Base-by-base conservation (phyloP, 2,329 filamentous ascomycete species). In the Blastomyces gilchristii region DNA sequence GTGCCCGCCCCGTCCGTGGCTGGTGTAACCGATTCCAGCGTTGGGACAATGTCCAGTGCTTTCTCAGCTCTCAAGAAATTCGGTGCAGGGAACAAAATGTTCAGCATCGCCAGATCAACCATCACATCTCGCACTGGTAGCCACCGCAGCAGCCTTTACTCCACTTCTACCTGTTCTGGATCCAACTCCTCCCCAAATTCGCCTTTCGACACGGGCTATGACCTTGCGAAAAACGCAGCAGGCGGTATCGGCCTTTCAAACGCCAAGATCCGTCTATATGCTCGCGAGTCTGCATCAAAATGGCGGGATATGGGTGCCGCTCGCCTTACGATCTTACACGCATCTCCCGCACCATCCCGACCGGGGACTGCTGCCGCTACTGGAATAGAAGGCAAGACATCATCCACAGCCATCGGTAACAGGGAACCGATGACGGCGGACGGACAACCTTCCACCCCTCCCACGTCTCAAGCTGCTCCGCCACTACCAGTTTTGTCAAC, bases 221-320 rank as follows among this genome's bases (percentile, higher is more conserved):
- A 73, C 12, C 78, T 78, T 6, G 81, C 76, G 59, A 78, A 81
- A 56, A 78, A 79, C 62, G 81, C 80, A 25, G 82, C 85, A 25
- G 75, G 87, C 28, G 88, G 87, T 62, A 86, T 90, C 63, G 87
- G 87, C 62, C 69, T 78, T 6, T 75, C 74, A 8, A 91, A 94
- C 70, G 85, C 93, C 60, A 92, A 92, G 69, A 90, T 97, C 68
- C 83, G 91, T 45, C 83, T 97, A 14, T 96, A 97, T 73, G 81
- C 90, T 58, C 86, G 93, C 59, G 87, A 91, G 64, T 80, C 79
- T 11, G 80, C 85, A 14, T 85, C 85, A 59, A 93, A 93, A 73
- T 99, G 94, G 94, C 87, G 91, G 65, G 92, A 97, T 72, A 86
- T 92, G 78, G 93, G 94, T 67, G 87, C 90, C 68, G 95, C 91